These are phyloP conservation scores for Erucastrum elatum DNA, from an alignment of 345 rosid species.

Conservation along the genomic window DNA sequence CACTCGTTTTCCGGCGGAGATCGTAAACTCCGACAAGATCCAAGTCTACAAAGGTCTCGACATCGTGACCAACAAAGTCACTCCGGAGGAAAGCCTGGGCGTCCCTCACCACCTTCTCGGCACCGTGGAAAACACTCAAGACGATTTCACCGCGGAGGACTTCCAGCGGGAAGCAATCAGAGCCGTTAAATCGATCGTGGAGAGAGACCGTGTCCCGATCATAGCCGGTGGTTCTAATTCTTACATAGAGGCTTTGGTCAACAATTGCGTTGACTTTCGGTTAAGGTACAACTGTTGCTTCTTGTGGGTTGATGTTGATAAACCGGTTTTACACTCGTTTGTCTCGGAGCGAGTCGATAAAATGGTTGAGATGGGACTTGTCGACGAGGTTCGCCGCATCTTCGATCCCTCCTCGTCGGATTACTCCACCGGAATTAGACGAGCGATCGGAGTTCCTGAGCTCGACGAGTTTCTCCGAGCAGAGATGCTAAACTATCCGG, in stretches of 20 bases:
- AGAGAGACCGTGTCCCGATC: constrained; percentile 57
- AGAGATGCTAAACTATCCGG: constrained; percentile 33
- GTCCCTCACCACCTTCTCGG: constrained; percentile 81
- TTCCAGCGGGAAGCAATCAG: constrained; percentile 49
- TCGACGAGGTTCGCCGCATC: constrained; percentile 60
- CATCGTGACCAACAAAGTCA: constrained; percentile 76
- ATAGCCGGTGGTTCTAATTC: constrained; percentile 94
- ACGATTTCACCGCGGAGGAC: constrained; percentile 57
- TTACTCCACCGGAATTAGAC: constrained; percentile 62
- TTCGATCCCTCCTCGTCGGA: constrained; percentile 52
- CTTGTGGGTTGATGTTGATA: constrained; percentile 78
- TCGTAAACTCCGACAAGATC: constrained; percentile 82
- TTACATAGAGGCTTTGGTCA: constrained; percentile 65
- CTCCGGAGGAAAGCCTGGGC: constrained; percentile 66
- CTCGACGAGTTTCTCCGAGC: constrained; percentile 58
- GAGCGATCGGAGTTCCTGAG: constrained; percentile 83
- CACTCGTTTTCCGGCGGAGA: constrained; percentile 68
- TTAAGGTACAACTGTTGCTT: constrained; percentile 68
- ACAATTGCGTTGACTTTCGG: constrained; percentile 55
- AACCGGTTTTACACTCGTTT: constrained; percentile 59
- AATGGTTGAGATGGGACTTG: constrained; percentile 68
- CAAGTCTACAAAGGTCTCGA: constrained; percentile 79
- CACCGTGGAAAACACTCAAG: constrained; percentile 41
- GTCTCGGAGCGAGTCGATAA: constrained; percentile 74
- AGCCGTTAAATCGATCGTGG: constrained; percentile 47